Evolutionary conservation across 2,329 filamentous ascomycete species (phyloP).

Genomic region (Trichothecium roseum): DNA sequence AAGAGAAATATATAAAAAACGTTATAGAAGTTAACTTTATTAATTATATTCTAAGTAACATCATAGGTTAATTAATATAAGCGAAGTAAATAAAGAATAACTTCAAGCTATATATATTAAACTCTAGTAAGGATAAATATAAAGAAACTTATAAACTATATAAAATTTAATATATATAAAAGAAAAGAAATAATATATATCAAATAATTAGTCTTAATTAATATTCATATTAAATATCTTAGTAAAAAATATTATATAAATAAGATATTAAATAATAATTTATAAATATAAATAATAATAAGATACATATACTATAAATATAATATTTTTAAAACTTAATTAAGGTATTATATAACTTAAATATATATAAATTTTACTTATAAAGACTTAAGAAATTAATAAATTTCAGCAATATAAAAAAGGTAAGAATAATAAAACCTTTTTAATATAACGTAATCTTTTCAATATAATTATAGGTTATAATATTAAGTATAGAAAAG

Average conservation of each 20-base stretch:
- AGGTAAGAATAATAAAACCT: not conserved
- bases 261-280: conserved; percentile 1
- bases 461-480: conserved; percentile 1
- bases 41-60: too few relatives aligned
- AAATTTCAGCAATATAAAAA: conserved; percentile 1
- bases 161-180: conserved; percentile 2
- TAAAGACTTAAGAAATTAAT: not conserved
- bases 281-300: not conserved
- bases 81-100: not conserved
- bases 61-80: too few relatives aligned
- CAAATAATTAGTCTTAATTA: not conserved
- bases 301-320: not conserved
- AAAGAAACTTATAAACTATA: conserved; percentile 3
- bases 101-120: not conserved
- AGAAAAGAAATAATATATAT: too few relatives aligned
- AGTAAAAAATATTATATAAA: too few relatives aligned
- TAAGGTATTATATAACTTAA: conserved; percentile 1
- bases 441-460: too few relatives aligned
- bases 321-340: not conserved
- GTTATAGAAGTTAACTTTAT: too few relatives aligned
- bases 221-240: too few relatives aligned
- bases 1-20: too few relatives aligned
- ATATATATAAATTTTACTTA: not conserved
- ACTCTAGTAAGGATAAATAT: conserved; percentile 2
- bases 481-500: not conserved